Evolutionary conservation across 2,329 filamentous ascomycete species (phyloP).

Genomic region (Penicillium sp.): DNA sequence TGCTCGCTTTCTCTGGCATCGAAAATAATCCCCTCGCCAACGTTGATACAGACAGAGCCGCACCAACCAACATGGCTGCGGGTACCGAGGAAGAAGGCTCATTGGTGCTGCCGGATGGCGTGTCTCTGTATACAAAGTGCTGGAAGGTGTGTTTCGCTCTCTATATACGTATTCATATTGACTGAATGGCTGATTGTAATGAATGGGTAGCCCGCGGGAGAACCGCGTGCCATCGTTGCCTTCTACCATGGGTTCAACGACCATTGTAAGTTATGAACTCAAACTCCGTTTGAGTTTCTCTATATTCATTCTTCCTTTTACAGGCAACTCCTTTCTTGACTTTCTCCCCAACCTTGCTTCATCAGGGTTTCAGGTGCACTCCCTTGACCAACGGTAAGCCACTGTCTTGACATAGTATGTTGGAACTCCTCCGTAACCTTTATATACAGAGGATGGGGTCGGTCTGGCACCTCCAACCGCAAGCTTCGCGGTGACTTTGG

Average conservation of each 20-base stretch:
- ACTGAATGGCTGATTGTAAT: too few species aligned
- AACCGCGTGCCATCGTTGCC: slow-evolving; percentile 67
- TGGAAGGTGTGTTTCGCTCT: slow-evolving; percentile 51
- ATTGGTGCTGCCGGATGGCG: slow-evolving; percentile 50
- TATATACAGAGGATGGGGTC: slow-evolving; percentile 67
- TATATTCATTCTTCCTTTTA: not conserved
- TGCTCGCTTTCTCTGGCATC: slow-evolving; percentile 9
- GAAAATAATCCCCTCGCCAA: slow-evolving; percentile 4
- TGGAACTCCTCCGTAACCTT: not conserved
- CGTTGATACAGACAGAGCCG: not conserved
- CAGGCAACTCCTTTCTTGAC: slow-evolving; percentile 67
- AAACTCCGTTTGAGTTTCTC: not conserved
- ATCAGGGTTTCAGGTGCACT: slow-evolving; percentile 69
- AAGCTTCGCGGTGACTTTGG: slow-evolving; percentile 69
- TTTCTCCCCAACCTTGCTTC: slow-evolving; percentile 68
- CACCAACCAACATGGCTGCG: slow-evolving; percentile 18
- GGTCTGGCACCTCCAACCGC: slow-evolving; percentile 55
- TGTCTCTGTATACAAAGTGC: slow-evolving; percentile 58
- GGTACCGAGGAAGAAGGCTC: slow-evolving; percentile 48
- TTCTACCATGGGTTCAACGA: slow-evolving; percentile 91
- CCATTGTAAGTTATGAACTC: slow-evolving; percentile 49
- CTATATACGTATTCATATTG: too few species aligned
- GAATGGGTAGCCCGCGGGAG: slow-evolving; percentile 8
- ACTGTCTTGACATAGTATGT: not conserved
- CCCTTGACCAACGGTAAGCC: slow-evolving; percentile 68